These are phyloP conservation scores for Claviceps quebecensis DNA, from an alignment of 2,329 filamentous ascomycete species.

Conservation along the genomic window DNA sequence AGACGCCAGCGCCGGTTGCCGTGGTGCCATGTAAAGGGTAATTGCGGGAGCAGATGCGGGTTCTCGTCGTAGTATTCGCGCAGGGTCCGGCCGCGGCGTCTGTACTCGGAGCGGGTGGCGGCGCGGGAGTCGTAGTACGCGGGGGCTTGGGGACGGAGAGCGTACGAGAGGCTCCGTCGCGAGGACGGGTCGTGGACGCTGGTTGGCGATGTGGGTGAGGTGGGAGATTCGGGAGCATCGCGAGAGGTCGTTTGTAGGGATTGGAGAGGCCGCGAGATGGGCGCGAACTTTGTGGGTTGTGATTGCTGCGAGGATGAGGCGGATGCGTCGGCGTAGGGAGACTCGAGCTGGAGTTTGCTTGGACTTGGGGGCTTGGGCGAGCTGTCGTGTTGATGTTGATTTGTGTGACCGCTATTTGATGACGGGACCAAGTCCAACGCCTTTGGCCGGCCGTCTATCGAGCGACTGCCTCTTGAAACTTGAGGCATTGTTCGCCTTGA, in stretches of 20 bases:
- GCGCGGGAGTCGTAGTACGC: slow-evolving; percentile 28
- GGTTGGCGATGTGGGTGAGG: background rate
- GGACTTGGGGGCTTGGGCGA: background rate
- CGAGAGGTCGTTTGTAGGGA: background rate
- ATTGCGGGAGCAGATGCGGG: slow-evolving; percentile 23
- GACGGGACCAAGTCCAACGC: background rate
- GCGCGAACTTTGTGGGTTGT: background rate
- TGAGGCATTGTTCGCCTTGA: slow-evolving; percentile 14
- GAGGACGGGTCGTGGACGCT: slow-evolving; percentile 1
- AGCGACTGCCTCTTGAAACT: slow-evolving; percentile 15
- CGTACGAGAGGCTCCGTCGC: slow-evolving; percentile 22
- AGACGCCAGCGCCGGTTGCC: slow-evolving; percentile 28
- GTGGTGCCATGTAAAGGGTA: slow-evolving; percentile 28
- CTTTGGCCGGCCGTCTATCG: slow-evolving; percentile 8
- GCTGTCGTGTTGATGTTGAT: background rate
- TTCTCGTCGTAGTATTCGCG: slow-evolving; percentile 27
- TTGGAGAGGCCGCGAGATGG: background rate
- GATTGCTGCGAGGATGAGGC: slow-evolving; percentile 1
- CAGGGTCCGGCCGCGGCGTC: slow-evolving; percentile 21
- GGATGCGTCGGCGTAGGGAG: background rate
- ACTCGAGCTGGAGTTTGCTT: background rate
- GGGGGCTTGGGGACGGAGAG: slow-evolving; percentile 17
- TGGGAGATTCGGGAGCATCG: background rate
- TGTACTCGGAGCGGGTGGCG: slow-evolving; percentile 20
- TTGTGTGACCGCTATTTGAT: background rate